These are phyloP conservation scores for Xylariaceae sp. DNA, from an alignment of 2,329 filamentous ascomycete genomes.

Conservation along the genomic window DNA sequence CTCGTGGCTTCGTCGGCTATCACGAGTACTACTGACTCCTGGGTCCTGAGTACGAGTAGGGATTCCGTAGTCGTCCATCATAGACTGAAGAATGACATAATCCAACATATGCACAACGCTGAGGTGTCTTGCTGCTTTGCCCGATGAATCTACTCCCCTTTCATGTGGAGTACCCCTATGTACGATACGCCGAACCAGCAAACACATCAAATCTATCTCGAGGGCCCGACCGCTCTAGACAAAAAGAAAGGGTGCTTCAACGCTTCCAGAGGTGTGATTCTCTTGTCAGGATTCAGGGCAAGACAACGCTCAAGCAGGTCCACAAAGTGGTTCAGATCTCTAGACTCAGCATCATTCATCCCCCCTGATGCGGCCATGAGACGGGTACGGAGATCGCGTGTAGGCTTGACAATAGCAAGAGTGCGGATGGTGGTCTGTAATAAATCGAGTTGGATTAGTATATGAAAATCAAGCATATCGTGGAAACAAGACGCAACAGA, in stretches of 20 bases:
- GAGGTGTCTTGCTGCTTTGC: not conserved
- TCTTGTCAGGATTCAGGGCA: conserved; percentile 84
- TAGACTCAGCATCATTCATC: conserved; percentile 67
- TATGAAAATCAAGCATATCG: not conserved
- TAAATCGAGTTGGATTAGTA: conserved; percentile 10
- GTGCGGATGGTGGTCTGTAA: conserved; percentile 60
- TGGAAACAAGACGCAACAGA: not conserved
- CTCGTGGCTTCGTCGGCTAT: not conserved
- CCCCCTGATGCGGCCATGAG: conserved; percentile 68
- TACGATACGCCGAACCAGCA: not conserved
- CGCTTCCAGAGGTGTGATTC: conserved; percentile 80
- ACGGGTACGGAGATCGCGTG: conserved; percentile 74
- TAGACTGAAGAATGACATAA: not conserved
- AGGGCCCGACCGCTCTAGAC: conserved; percentile 30
- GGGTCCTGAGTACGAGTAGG: not conserved
- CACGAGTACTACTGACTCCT: not conserved
- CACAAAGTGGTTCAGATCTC: conserved; percentile 76
- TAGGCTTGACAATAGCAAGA: conserved; percentile 66
- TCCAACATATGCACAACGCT: not conserved
- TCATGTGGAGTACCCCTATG: not conserved
- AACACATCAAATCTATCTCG: conserved; percentile 11
- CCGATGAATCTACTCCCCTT: not conserved
- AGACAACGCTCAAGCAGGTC: conserved; percentile 87
- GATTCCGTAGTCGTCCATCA: not conserved
- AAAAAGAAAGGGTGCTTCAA: conserved; percentile 83